phyloP scores from a whole-genome alignment of 2,329 filamentous ascomycete genomes.

The Diaporthe citri region DNA sequence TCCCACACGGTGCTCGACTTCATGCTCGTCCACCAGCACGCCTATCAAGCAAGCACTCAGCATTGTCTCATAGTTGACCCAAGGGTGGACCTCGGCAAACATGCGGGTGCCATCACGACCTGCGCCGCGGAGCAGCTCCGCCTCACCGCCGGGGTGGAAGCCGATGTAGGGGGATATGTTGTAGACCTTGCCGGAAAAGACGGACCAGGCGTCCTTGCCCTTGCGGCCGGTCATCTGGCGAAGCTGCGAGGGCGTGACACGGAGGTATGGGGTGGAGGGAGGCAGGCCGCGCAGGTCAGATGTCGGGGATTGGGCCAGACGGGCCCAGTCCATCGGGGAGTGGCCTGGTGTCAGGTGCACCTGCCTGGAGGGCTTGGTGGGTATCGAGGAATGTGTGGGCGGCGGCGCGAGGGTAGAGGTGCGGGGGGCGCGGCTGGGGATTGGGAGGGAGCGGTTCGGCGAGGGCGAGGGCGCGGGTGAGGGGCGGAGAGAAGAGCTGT shows the following conservation, averaged over 20 bases:
- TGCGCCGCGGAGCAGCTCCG: constrained; percentile 76
- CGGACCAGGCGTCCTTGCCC: constrained; percentile 91
- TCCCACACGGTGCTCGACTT: constrained; percentile 51
- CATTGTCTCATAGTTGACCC: constrained; percentile 82
- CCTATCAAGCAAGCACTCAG: constrained; percentile 73
- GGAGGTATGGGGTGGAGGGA: constrained; percentile 67
- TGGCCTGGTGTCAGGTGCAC: constrained; percentile 90
- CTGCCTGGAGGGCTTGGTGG: constrained; percentile 66
- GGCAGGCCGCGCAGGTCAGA: constrained; percentile 76
- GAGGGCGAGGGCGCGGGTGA: constrained; percentile 17
- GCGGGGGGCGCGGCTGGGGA: constrained; percentile 42
- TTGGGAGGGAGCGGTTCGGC: constrained; percentile 36
- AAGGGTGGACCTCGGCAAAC: constrained; percentile 77
- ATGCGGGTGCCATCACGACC: constrained; percentile 72
- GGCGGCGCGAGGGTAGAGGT: constrained; percentile 65
- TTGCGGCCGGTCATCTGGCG: constrained; percentile 84
- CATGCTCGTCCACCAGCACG: constrained; percentile 71
- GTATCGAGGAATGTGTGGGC: constrained; percentile 60
- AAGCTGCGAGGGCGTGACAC: constrained; percentile 86
- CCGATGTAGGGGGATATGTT: constrained; percentile 91
- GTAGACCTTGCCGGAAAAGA: constrained; percentile 90
- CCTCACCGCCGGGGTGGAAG: constrained; percentile 90
- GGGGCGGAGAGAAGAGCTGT: constrained; percentile 33
- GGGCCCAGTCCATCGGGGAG: constrained; percentile 96
- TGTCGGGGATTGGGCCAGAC: constrained; percentile 69